Evolutionary conservation across 2,329 filamentous ascomycete species (phyloP).

Genomic region (Alternaria consortialis): DNA sequence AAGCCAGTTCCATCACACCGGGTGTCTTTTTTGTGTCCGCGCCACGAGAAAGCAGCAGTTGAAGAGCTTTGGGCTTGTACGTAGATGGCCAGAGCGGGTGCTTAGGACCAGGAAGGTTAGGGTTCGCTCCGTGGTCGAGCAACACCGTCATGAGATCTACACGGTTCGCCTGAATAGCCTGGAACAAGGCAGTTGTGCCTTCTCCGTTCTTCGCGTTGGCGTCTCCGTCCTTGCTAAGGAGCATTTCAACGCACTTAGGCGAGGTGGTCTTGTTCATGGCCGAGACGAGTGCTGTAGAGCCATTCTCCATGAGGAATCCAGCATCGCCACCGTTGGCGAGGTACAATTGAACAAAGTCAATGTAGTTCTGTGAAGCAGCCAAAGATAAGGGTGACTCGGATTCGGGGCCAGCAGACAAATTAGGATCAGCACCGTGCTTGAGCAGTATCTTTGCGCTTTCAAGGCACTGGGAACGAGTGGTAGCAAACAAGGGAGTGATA

Average conservation of each 20-base stretch:
- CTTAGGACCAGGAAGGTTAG: constrained; percentile 74
- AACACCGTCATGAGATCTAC: constrained; percentile 65
- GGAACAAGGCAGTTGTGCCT: constrained; percentile 70
- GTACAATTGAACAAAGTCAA: constrained; percentile 67
- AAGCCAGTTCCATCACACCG: constrained; percentile 70
- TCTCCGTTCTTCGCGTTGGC: constrained; percentile 67
- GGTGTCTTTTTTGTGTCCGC: constrained; percentile 68
- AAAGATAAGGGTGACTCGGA: constrained; percentile 65
- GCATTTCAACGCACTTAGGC: constrained; percentile 63
- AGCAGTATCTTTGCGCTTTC: constrained; percentile 58
- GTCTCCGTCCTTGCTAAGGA: constrained; percentile 68
- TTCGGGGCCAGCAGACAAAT: constrained; percentile 52
- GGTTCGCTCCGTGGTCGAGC: constrained; percentile 68
- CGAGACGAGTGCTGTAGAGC: constrained; percentile 68
- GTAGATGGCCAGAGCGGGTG: constrained; percentile 73
- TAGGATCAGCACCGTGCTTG: constrained; percentile 36
- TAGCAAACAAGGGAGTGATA: constrained; percentile 40
- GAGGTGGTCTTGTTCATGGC: constrained; percentile 68
- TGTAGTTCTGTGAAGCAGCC: constrained; percentile 62
- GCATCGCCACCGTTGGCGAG: constrained; percentile 69
- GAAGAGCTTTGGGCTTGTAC: constrained; percentile 66
- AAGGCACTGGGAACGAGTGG: constrained; percentile 38
- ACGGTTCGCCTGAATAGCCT: constrained; percentile 66
- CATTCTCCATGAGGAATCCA: constrained; percentile 63
- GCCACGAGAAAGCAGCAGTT: constrained; percentile 66